These are phyloP conservation scores for Russula foetens DNA, from an alignment of 768 basidiomycete genomes.

Conservation along the genomic window DNA sequence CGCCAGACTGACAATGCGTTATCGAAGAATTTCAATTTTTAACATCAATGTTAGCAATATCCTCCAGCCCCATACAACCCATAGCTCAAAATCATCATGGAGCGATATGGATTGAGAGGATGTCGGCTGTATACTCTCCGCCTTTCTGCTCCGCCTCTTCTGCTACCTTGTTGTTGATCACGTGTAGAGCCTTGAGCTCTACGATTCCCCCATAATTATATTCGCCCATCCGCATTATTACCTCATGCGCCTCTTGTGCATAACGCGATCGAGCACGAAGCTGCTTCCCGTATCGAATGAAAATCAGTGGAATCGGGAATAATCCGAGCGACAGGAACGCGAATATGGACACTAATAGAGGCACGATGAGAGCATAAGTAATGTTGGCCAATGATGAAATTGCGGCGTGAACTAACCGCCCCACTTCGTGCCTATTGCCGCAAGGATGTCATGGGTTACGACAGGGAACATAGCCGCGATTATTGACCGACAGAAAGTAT, in stretches of 20 bases:
- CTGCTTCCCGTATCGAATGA: slow-evolving; percentile 21
- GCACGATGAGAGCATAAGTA: not conserved
- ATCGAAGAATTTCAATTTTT: too few species aligned
- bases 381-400: not conserved
- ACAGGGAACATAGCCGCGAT: slow-evolving; percentile 21
- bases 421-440: slow-evolving; percentile 22
- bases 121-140: too few species aligned
- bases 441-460: slow-evolving; percentile 17
- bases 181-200: too few species aligned
- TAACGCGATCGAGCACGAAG: slow-evolving; percentile 21
- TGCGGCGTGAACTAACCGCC: slow-evolving; percentile 15
- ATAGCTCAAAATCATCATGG: too few species aligned
- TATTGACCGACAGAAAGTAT: slow-evolving; percentile 20
- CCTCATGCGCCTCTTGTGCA: slow-evolving; percentile 16
- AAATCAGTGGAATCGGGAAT: slow-evolving; percentile 17
- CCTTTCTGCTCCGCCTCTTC: too few species aligned
- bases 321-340: slow-evolving; percentile 21
- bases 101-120: too few species aligned
- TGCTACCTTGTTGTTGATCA: too few species aligned
- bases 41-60: too few species aligned
- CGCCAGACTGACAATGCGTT: too few species aligned
- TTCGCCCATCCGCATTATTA: slow-evolving; percentile 5
- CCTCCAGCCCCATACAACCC: too few species aligned
- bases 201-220: too few species aligned
- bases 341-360: slow-evolving; percentile 21